Percentiles rank a stretch among this genome's conserved stretches.
Evolutionary conservation across 2,329 filamentous ascomycete species (phyloP).

Genomic region (Aspergillus melleus): DNA sequence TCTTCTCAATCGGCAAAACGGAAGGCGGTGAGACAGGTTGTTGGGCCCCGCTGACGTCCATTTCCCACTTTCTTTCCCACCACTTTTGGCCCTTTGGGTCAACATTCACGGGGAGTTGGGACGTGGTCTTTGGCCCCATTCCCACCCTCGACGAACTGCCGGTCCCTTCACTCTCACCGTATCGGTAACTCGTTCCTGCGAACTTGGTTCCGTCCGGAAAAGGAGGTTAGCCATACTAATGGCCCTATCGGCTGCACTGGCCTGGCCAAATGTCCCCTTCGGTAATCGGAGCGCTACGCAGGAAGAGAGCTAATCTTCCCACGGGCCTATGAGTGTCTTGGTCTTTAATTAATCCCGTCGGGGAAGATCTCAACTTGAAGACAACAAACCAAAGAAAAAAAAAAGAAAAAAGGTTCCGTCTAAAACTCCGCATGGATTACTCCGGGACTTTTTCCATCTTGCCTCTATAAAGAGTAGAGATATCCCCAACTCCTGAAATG

Average conservation of each 20-base stretch:
- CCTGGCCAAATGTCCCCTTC: no score
- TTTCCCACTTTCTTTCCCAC: neutral
- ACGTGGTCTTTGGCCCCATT: no score
- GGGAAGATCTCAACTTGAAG: neutral
- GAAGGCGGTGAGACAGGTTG: neutral
- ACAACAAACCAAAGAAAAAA: neutral
- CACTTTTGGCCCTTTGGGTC: neutral
- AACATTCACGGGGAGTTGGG: neutral
- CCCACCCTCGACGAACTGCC: no score
- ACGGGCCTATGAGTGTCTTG: neutral
- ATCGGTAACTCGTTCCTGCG: no score
- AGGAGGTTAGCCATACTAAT: no score
- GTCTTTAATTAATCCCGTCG: neutral
- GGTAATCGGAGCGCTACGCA: no score
- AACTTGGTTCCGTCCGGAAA: no score
- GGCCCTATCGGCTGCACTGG: no score
- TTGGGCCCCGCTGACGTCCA: neutral
- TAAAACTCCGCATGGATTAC: neutral
- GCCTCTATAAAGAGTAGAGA: neutral
- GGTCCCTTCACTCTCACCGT: no score
- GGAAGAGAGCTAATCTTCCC: neutral
- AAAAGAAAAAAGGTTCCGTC: neutral
- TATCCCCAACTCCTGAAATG: no score
- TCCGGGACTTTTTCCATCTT: neutral
- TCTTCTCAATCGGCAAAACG: neutral